Percentiles rank a stretch among this genome's conserved stretches.
phyloP scores from a whole-genome alignment of 208 protist genomes.

The Strigomonas galati region DNA sequence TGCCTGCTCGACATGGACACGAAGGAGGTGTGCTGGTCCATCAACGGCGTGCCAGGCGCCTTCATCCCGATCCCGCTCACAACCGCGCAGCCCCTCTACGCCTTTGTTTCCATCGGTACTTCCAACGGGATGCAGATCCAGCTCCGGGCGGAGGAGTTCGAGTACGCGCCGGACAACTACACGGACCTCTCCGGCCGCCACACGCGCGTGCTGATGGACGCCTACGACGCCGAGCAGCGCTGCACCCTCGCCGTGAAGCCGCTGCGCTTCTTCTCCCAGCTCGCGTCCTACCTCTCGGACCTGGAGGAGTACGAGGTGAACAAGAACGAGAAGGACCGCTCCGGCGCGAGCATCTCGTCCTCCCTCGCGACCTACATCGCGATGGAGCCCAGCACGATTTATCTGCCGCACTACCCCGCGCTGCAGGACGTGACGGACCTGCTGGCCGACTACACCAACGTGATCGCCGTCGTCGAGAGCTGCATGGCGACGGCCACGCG shows the following conservation, averaged over 20 bases:
- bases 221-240: conserved; percentile 30
- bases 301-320: conserved; percentile 39
- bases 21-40: conserved; percentile 76
- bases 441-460: conserved; percentile 41
- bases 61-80: conserved; percentile 71
- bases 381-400: conserved; percentile 27
- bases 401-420: conserved; percentile 52
- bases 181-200: conserved; percentile 72
- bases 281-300: conserved; percentile 81
- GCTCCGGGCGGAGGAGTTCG: conserved; percentile 67
- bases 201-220: conserved; percentile 47
- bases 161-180: conserved; percentile 81
- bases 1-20: conserved; percentile 83
- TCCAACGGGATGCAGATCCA: conserved; percentile 75
- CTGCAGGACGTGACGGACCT: conserved; percentile 32
- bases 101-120: conserved; percentile 81
- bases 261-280: conserved; percentile 73
- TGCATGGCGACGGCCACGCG: conserved; percentile 84
- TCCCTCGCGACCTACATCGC: conserved; percentile 4
- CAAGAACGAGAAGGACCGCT: neutral
- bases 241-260: conserved; percentile 52
- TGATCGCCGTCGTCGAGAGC: conserved; percentile 81
- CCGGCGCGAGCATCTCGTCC: conserved; percentile 11
- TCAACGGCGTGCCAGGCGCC: conserved; percentile 71
- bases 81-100: conserved; percentile 43